These are phyloP conservation scores for Gigaspora rosea DNA, from an alignment of 192 early-diverging fungal genomes.

Conservation along the genomic window DNA sequence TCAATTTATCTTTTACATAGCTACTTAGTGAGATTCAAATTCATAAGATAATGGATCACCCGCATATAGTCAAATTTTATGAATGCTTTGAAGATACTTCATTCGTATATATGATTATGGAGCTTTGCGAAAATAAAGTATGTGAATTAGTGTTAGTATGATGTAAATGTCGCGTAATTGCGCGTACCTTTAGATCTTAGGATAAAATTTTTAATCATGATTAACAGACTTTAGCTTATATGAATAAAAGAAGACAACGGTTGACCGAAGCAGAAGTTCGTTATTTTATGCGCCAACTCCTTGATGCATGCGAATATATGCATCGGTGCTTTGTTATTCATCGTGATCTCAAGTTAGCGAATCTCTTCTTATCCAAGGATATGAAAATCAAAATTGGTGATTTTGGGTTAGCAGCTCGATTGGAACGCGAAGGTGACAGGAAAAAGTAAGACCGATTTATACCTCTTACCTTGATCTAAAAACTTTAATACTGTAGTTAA, in stretches of 20 bases:
- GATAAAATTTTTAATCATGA: not conserved
- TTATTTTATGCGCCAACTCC: conserved; percentile 81
- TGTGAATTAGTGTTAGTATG: not conserved
- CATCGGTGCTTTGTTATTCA: conserved; percentile 84
- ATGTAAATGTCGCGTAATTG: not conserved
- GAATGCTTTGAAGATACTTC: conserved; percentile 86
- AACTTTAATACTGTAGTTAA: not conserved
- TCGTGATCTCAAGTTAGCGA: conserved; percentile 94
- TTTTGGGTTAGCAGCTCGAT: conserved; percentile 89
- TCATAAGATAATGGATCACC: conserved; percentile 71
- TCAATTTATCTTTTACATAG: conserved; percentile 26
- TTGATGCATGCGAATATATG: conserved; percentile 79
- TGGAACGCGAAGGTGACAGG: conserved; percentile 78
- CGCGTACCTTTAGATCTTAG: not conserved
- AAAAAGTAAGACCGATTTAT: conserved; percentile 68
- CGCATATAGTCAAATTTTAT: conserved; percentile 77
- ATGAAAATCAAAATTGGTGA: conserved; percentile 92
- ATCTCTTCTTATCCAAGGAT: conserved; percentile 80
- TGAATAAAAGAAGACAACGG: conserved; percentile 74
- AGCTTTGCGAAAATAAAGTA: conserved; percentile 87
- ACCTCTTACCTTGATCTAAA: too few species aligned
- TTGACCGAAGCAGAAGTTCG: conserved; percentile 90
- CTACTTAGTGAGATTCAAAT: conserved; percentile 80
- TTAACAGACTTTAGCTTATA: conserved; percentile 77
- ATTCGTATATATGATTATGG: conserved; percentile 88